Base-by-base conservation (phyloP, 148 eudicot genomes). In the Nyssa sinensis region DNA sequence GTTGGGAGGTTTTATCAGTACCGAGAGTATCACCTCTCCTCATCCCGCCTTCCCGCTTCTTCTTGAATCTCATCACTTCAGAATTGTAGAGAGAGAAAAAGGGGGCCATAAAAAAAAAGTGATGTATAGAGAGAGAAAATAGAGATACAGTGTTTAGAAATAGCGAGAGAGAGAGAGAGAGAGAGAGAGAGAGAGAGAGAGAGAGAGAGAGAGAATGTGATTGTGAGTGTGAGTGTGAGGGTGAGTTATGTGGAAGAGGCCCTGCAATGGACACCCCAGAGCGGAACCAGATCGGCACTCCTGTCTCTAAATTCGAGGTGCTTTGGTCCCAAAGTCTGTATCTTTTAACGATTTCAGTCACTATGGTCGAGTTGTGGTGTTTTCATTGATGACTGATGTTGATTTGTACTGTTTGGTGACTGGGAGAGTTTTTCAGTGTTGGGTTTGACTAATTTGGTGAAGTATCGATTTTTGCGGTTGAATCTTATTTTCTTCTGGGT, bases 181-280 rank as follows among this genome's bases (percentile, higher is more conserved):
- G n/a, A n/a, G n/a, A n/a, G n/a, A n/a, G n/a, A n/a, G n/a, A n/a
- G n/a, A n/a, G n/a, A n/a, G n/a, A n/a, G n/a, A n/a, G n/a, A n/a
- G n/a, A n/a, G n/a, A n/a, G n/a, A n/a, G n/a, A n/a, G n/a, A n/a
- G n/a, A n/a, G n/a, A n/a, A n/a, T n/a, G n/a, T n/a, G n/a, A n/a
- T n/a, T n/a, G n/a, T n/a, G n/a, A n/a, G n/a, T n/a, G n/a, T n/a
- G n/a, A n/a, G n/a, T n/a, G 27, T 14, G 67, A 72, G 30, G 1
- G 59, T 55, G 67, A 34, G 33, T 28, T 13, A 4, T 53, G 75
- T 19, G 21, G 51, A 61, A 53, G 55, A 61, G 75, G 67, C 62
- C 67, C 53, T 72, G 67, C 67, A 41, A 72, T 72, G 75, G 75
- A 72, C 67, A 72, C 75, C 12, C 75, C 75, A 41, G 55, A 61